These are phyloP conservation scores for Starmerella apicola DNA, from an alignment of 805 yeast genomes.

Conservation along the genomic window DNA sequence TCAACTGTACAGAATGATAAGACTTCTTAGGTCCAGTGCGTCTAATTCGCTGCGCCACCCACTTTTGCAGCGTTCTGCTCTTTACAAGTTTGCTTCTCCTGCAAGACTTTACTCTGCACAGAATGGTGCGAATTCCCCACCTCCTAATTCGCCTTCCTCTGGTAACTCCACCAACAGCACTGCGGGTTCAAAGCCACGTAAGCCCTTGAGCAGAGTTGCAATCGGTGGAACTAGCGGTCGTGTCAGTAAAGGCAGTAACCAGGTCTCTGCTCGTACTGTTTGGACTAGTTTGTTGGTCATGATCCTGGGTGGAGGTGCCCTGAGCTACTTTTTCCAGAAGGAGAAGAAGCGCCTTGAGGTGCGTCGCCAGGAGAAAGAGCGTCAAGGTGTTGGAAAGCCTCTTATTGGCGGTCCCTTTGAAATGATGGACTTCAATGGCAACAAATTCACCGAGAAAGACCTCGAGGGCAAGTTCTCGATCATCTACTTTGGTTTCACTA, in stretches of 20 bases:
- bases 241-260: constrained; percentile 27
- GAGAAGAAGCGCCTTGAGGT: constrained; percentile 67
- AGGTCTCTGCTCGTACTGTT: constrained; percentile 34
- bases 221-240: constrained; percentile 46
- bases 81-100: too few species aligned
- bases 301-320: constrained; percentile 54
- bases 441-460: constrained; percentile 63
- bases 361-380: constrained; percentile 70
- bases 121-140: too few species aligned
- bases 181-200: constrained; percentile 27
- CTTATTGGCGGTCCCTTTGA: constrained; percentile 83
- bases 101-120: too few species aligned
- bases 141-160: not conserved
- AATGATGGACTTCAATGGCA: constrained; percentile 57
- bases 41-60: too few species aligned
- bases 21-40: too few species aligned
- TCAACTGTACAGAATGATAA: too few species aligned
- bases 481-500: constrained; percentile 91
- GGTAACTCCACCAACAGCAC: not conserved
- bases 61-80: too few species aligned
- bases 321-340: constrained; percentile 55
- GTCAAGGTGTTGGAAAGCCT: constrained; percentile 84
- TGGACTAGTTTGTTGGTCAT: constrained; percentile 74
- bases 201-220: constrained; percentile 72
- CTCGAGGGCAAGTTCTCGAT: constrained; percentile 68